phyloP scores from a whole-genome alignment of 495 filamentous ascomycete species.

The Talaromyces nanjingensis region DNA sequence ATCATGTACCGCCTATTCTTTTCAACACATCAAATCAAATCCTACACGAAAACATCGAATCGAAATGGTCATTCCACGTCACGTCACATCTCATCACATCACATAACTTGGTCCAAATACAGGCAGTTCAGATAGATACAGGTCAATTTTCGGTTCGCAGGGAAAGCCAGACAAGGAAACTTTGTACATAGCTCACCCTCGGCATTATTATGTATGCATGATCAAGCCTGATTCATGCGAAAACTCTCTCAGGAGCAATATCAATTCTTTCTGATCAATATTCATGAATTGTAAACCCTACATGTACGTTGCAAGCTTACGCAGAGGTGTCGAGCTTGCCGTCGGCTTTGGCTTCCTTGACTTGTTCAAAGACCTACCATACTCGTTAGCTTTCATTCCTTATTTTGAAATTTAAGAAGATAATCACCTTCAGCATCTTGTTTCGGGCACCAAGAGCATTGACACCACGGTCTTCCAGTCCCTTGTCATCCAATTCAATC shows the following conservation, averaged over 20 bases:
- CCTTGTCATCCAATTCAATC: conserved; percentile 86
- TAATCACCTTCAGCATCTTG: conserved; percentile 91
- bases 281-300: background rate
- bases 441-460: conserved; percentile 91
- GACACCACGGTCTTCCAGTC: conserved; percentile 85
- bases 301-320: conserved; percentile 13
- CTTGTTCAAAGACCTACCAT: conserved; percentile 81
- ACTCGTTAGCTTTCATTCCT: conserved; percentile 16
- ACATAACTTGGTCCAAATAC: conserved; percentile 7
- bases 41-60: conserved; percentile 5
- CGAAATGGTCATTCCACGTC: conserved; percentile 2
- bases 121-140: conserved; percentile 8
- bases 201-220: conserved; percentile 1
- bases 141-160: background rate
- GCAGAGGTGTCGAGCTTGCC: conserved; percentile 50
- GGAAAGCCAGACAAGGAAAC: background rate
- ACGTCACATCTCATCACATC: conserved; percentile 2
- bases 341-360: conserved; percentile 68
- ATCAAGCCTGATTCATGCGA: background rate
- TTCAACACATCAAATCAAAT: background rate
- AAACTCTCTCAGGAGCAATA: background rate
- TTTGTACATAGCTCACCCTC: background rate
- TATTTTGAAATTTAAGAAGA: conserved; percentile 1
- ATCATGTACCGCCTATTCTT: conserved; percentile 3
- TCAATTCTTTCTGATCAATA: background rate